Evolutionary conservation across 73 alveolate species (phyloP).

Genomic region (Tetrahymena borealis): DNA sequence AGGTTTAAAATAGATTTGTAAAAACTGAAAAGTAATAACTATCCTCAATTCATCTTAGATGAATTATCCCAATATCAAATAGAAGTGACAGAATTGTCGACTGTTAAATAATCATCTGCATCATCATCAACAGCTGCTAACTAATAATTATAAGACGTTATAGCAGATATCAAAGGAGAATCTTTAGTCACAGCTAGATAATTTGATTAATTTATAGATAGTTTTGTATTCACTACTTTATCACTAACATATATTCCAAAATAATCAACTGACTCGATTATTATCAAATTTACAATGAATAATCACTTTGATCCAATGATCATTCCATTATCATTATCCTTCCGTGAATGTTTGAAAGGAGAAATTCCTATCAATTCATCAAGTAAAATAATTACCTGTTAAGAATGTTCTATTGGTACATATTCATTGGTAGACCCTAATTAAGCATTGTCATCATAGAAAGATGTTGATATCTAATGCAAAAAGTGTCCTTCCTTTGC

Average conservation of each 20-base stretch:
- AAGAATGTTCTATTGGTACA: not conserved
- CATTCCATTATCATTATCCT: not conserved
- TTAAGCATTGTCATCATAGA: not conserved
- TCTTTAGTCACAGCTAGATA: not conserved
- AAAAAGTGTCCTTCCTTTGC: not conserved
- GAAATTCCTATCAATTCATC: not conserved
- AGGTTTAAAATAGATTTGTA: not conserved
- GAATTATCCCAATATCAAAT: not conserved
- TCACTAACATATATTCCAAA: not conserved
- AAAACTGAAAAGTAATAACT: not conserved
- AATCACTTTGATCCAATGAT: not conserved
- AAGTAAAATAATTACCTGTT: not conserved
- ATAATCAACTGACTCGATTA: not conserved
- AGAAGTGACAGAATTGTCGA: not conserved
- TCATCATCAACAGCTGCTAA: not conserved
- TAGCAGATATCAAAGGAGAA: not conserved
- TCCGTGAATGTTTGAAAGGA: not conserved
- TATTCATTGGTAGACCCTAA: not conserved
- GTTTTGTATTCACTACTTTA: not conserved
- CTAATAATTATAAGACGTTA: too few relatives aligned
- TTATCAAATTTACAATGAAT: not conserved
- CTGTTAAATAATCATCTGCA: not conserved
- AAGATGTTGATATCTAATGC: not conserved
- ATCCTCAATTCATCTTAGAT: not conserved
- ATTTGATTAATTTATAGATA: not conserved